Evolutionary conservation across 2,329 filamentous ascomycete genomes (phyloP).

Genomic region (Xylaria polymorpha): DNA sequence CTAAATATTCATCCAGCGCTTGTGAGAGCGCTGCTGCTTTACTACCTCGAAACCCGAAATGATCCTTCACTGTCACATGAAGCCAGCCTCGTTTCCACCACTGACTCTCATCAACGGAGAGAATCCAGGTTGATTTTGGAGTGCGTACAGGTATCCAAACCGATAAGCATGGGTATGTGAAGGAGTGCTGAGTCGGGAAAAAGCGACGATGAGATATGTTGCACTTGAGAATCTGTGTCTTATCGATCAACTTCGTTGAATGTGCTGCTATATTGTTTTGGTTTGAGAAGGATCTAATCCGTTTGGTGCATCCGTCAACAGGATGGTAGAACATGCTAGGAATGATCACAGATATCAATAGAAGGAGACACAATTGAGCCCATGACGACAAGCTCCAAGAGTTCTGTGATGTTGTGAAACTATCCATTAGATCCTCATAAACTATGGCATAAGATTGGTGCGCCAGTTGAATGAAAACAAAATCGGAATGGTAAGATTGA

Average conservation of each 20-base stretch:
- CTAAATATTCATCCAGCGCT: background rate
- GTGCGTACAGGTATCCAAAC: background rate
- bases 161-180: background rate
- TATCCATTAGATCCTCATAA: no score
- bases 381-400: no score
- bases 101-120: background rate
- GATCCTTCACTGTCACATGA: conserved; percentile 5
- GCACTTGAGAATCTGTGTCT: background rate
- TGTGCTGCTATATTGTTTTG: background rate
- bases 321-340: background rate
- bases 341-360: background rate
- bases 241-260: background rate
- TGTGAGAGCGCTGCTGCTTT: background rate
- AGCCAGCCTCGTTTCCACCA: conserved; percentile 7
- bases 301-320: background rate
- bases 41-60: background rate
- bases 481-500: no score
- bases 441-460: no score
- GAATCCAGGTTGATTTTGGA: background rate
- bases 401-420: no score
- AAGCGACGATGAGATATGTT: conserved; percentile 2
- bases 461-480: no score
- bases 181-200: background rate
- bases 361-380: background rate
- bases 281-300: background rate